Base-by-base conservation (phyloP, 1,284 basidiomycete species). In the Rhodotorula sp. region DNA sequence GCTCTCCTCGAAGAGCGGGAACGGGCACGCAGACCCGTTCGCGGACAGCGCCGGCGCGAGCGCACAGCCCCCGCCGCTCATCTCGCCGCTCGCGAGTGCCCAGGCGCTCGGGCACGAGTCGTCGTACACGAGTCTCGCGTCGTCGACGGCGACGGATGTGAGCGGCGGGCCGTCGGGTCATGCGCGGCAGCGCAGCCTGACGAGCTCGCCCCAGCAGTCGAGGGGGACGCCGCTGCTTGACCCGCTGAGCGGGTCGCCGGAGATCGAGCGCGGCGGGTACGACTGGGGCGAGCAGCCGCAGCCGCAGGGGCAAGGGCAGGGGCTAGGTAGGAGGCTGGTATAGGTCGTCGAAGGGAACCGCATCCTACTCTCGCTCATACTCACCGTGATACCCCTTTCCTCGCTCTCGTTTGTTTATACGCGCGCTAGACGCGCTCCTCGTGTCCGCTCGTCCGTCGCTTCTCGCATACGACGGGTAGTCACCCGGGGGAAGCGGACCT, bases 141-240 rank as follows among this genome's bases (percentile, higher is more conserved):
- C 66, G 32, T 50, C 54, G 27, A 37, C 46, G 5, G 56, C 62
- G 53, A 55, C 62, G 21, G 39, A 39, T 29, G 34, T 55, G 37
- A 21, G 36, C 54, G 53, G 29, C 60, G 36, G 56, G 25, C 37
- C 34, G 21, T 46, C 44, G 37, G 32, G 54, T 6, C 66, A 67
- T 32, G 55, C 55, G 7, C 44, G 66, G 37, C 60, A 58, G 29
- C 34, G 66, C n/a, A 62, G 60, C 34, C 15, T 51, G 66, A 57
- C 60, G 7, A 44, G 32, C 29, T 56, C 51, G 25, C 66, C 66
- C n/a, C 17, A 57, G 54, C 34, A 34, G 21, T 22, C 12, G 44
- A 39, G 53, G 6, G 50, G 50, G 50, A 29, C 50, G 50, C 50
- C 50, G 50, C 50, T 51, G 27, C 50, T 51, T n/a, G 50, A 51